phyloP scores from a whole-genome alignment of 225 moss, liverwort and hornwort genomes.

The Anthoceros angustus region DNA sequence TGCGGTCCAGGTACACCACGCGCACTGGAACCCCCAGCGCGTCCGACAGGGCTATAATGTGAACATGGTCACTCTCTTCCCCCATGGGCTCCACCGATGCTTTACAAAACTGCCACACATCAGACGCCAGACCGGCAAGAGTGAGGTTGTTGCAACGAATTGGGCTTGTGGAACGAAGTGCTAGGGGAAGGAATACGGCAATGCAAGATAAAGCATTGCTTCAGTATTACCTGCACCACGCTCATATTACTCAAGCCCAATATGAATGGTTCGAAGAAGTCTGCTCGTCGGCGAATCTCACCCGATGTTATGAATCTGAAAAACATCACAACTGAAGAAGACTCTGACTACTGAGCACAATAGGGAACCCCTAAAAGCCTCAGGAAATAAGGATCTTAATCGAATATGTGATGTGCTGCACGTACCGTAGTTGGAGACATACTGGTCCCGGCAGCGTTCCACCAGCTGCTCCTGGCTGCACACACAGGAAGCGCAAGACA shows the following conservation, averaged over 20 bases:
- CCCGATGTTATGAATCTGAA: conserved; percentile 96
- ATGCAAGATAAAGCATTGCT: neutral
- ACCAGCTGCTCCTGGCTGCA: conserved; percentile 75
- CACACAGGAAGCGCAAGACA: neutral
- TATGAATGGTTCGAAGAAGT: conserved; percentile 88
- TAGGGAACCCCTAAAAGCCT: neutral
- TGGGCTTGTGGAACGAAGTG: neutral
- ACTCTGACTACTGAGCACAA: neutral
- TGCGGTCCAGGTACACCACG: conserved; percentile 90
- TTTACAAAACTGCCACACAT: conserved; percentile 64
- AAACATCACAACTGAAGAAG: conserved; percentile 84
- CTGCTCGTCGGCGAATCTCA: conserved; percentile 68
- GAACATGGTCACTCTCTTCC: conserved; percentile 97
- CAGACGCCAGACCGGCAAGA: conserved; percentile 6
- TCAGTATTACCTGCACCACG: conserved; percentile 50
- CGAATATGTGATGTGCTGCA: neutral
- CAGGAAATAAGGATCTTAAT: neutral
- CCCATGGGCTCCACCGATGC: conserved; percentile 99
- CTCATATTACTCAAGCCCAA: conserved; percentile 84
- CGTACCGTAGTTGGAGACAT: conserved; percentile 94
- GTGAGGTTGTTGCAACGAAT: neutral
- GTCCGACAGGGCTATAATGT: conserved; percentile 88
- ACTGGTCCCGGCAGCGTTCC: conserved; percentile 87
- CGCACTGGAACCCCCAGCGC: conserved; percentile 89
- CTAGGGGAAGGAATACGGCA: neutral